These are phyloP conservation scores for Didymella segeticola DNA, from an alignment of 2,329 filamentous ascomycete genomes.

Conservation along the genomic window DNA sequence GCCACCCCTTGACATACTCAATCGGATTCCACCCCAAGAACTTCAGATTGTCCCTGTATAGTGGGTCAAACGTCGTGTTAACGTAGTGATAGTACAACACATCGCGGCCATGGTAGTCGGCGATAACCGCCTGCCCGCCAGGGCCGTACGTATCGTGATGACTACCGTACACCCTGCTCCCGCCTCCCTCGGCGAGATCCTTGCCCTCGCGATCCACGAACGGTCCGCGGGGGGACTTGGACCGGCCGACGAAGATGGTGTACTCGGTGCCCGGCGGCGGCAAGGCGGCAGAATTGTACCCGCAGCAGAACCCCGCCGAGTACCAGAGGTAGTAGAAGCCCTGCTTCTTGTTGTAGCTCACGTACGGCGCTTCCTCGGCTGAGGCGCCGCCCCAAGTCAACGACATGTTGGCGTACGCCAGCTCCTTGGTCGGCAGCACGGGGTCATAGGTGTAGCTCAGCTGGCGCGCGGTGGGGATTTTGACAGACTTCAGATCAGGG, in stretches of 20 bases:
- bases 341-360: constrained; percentile 2
- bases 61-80: neutral
- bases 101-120: constrained; percentile 13
- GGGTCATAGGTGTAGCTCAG: neutral
- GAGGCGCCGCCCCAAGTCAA: neutral
- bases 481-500: constrained; percentile 32
- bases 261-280: constrained; percentile 65
- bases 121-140: constrained; percentile 26
- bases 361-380: neutral
- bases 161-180: constrained; percentile 63
- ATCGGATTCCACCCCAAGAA: neutral
- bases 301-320: constrained; percentile 65
- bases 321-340: constrained; percentile 65
- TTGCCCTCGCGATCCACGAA: constrained; percentile 50
- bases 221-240: constrained; percentile 54
- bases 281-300: constrained; percentile 48
- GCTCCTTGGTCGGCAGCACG: too few relatives aligned
- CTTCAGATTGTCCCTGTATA: neutral
- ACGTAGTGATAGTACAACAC: constrained; percentile 32
- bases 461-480: neutral
- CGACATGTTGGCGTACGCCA: neutral
- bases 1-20: neutral
- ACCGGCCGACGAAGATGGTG: constrained; percentile 66
- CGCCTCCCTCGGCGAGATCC: constrained; percentile 60
- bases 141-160: too few relatives aligned